A percentile compares a stretch with the other conserved stretches of the same genome.
These are phyloP conservation scores for Eucalyptus cloeziana DNA, from an alignment of 345 rosid genomes.

Conservation along the genomic window DNA sequence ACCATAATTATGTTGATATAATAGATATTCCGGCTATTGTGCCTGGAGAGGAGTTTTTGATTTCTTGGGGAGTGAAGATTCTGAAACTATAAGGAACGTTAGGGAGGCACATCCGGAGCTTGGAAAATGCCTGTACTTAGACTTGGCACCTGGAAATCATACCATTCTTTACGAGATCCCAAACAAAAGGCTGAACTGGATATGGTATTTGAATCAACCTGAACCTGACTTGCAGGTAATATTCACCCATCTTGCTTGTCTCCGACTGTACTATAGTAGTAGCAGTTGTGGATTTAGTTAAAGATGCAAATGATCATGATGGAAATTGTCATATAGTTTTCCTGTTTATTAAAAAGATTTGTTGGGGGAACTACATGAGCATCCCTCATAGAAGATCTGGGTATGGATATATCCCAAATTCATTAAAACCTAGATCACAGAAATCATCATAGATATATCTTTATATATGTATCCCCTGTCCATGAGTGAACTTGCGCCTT, in stretches of 20 bases:
- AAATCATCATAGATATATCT: background rate
- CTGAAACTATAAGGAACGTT: constrained; percentile 23
- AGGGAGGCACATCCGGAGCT: constrained; percentile 37
- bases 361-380: background rate
- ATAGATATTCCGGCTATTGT: too few species aligned
- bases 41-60: constrained; percentile 54
- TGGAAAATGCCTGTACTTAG: constrained; percentile 56
- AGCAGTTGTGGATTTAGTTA: background rate
- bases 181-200: constrained; percentile 51
- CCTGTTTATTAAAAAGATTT: background rate
- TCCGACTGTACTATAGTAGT: background rate
- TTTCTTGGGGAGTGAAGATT: constrained; percentile 32
- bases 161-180: constrained; percentile 39
- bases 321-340: background rate
- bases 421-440: too few species aligned
- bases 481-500: background rate
- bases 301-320: background rate
- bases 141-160: constrained; percentile 29
- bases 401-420: background rate
- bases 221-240: constrained; percentile 53
- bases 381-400: background rate
- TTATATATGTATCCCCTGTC: background rate
- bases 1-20: too few species aligned
- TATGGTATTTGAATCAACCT: constrained; percentile 61
- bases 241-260: background rate